A percentile compares a stretch with the other conserved stretches of the same genome.
phyloP scores from a whole-genome alignment of 2,329 filamentous ascomycete species.

The Ophiostoma sp. region DNA sequence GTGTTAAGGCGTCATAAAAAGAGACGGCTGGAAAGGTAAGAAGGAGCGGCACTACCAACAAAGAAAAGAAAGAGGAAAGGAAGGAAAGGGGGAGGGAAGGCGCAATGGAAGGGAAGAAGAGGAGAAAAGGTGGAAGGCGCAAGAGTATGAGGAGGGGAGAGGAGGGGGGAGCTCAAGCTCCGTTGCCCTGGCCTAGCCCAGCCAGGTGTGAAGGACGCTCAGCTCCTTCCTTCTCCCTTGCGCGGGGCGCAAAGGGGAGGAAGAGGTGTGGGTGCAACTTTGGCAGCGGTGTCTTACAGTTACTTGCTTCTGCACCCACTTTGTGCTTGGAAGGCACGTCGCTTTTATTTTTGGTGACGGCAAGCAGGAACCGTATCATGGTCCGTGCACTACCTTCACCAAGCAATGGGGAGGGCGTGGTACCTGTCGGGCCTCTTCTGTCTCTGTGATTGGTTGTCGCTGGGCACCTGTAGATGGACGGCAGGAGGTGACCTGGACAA shows the following conservation, averaged over 20 bases:
- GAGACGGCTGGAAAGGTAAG: constrained; percentile 16
- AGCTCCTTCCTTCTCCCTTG: constrained; percentile 1
- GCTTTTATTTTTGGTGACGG: constrained; percentile 10
- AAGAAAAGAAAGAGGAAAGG: constrained; percentile 19
- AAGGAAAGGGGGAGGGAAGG: constrained; percentile 24
- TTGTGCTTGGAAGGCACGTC: constrained; percentile 10
- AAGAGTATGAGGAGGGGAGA: not conserved
- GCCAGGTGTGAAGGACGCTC: not conserved
- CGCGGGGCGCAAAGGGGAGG: constrained; percentile 10
- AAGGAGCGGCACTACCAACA: constrained; percentile 11
- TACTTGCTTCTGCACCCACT: constrained; percentile 13
- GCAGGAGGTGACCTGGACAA: not conserved
- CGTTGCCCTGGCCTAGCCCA: constrained; percentile 1
- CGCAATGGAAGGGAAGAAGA: constrained; percentile 14
- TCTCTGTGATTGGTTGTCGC: not conserved
- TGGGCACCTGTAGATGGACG: not conserved
- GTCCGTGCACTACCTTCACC: constrained; percentile 7
- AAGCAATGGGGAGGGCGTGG: constrained; percentile 2
- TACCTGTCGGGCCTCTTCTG: constrained; percentile 1
- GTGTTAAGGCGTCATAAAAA: constrained; percentile 13
- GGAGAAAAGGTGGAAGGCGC: constrained; percentile 12
- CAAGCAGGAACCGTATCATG: constrained; percentile 21
- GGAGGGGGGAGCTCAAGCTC: constrained; percentile 15
- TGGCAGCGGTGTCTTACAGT: constrained; percentile 16
- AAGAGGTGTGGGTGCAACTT: not conserved